Evolutionary conservation across 2,329 filamentous ascomycete genomes (phyloP), one percentile per base, ranked within the genome.

Genomic region (Huntiella omanensis): DNA sequence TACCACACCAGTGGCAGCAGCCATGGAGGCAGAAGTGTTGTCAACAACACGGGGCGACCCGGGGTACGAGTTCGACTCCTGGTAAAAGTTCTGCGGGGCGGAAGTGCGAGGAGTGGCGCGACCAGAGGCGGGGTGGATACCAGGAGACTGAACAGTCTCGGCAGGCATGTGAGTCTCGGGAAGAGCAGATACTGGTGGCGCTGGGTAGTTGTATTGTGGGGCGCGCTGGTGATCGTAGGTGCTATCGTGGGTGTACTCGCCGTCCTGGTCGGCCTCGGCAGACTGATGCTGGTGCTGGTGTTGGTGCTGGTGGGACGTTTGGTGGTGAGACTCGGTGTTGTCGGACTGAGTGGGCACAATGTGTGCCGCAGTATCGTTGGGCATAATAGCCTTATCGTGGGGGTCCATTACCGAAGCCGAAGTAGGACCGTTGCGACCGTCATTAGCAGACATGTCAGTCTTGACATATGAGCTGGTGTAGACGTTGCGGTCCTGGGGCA

Each of bases 401-500:
- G 43, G 15, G 33, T 49, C 48, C 35, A 49, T 36, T 6, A 40
- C 48, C 17, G 44, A n/a, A 13, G 40, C 48, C 17, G 44, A n/a
- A 40, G 37, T 49, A 7, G 48, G 46, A 10, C 48, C 48, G 11
- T 40, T 49, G 49, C 80, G 71, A 48, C 64, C 67, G 32, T 82
- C 74, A 8, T 85, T 84, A 15, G 86, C 85, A 0, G 80, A 84
- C 84, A 94, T 93, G 54, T 93, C 85, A 50, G 69, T 82, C 67
- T 92, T 92, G 51, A 84, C 70, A 55, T 88, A 91, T 5, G 71
- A 63, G 55, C 66, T 70, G 51, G 87, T 88, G 36, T 72, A 70
- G 56, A 81, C 77, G 60, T 91, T 75, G 37, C 70, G 65, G 28
- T 79, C 75, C 50, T 78, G 74, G 13, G 73, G 67, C 17, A 69